Percentiles rank a stretch among this genome's conserved stretches.
Conservation (phyloP, 1,284 basidiomycete genomes). For the Malassezia cuniculi region DNA sequence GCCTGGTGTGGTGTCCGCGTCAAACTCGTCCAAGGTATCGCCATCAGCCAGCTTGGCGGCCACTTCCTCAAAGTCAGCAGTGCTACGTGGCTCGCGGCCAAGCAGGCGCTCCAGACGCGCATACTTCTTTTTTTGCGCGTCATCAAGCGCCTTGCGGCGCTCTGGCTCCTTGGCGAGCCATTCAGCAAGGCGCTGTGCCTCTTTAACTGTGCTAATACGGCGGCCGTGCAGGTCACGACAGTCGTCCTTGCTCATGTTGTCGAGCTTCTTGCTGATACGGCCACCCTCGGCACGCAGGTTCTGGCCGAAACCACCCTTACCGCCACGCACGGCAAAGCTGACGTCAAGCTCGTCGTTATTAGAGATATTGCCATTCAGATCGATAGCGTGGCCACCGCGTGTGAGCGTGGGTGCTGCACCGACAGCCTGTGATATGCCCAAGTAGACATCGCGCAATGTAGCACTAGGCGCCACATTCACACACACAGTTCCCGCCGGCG, state of each 20-base stretch:
- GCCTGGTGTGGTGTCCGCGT: no score
- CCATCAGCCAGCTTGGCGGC: constrained; percentile 33
- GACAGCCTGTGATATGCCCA: no score
- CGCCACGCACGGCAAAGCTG: constrained; percentile 52
- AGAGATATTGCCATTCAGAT: no score
- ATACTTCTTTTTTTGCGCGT: constrained; percentile 61
- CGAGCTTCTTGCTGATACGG: constrained; percentile 66
- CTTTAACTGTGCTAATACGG: constrained; percentile 81
- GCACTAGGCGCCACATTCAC: no score
- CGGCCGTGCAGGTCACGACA: constrained; percentile 85
- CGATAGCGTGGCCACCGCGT: no score
- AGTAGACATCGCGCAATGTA: no score
- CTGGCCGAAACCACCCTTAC: constrained; percentile 93
- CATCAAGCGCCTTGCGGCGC: constrained; percentile 56
- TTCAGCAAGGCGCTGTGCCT: constrained; percentile 83
- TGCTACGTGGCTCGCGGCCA: constrained; percentile 25
- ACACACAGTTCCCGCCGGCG: no score
- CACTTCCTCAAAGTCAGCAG: constrained; percentile 43
- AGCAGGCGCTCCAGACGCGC: constrained; percentile 60
- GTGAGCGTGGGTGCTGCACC: no score
- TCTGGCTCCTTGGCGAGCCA: constrained; percentile 75
- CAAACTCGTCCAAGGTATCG: constrained; percentile 21
- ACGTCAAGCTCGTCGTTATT: constrained; percentile 18
- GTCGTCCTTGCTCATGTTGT: constrained; percentile 66
- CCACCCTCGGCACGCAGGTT: constrained; percentile 92